Evolutionary conservation across 2,329 filamentous ascomycete genomes (phyloP), one percentile per base, ranked within the genome.

Genomic region (Xylariaceae sp.): DNA sequence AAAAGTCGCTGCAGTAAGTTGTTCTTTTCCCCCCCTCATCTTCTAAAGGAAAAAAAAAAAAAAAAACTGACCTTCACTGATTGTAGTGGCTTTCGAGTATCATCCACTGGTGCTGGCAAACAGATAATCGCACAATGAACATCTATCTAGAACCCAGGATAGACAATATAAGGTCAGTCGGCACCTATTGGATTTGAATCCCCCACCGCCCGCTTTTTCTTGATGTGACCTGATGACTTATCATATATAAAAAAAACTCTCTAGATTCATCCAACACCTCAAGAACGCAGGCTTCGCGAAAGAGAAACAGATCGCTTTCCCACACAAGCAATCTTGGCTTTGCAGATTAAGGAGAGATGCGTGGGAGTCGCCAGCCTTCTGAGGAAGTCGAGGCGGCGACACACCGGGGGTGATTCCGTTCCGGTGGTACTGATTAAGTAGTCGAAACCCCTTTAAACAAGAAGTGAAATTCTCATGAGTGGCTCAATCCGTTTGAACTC

Each of bases 301-400:
- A 67, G 89, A 96, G 72, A 85, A 85, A 56, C 90, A 96, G 67
- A 79, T 97, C 49, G 81, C 85, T 1, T 91, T 99, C 60, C 87
- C 91, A 1, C 91, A 97, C 70, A 99, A 99, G 71, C 91, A 95
- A 69, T 85, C 89, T 5, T 95, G 91, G 72, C 79, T 92, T 58
- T 87, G 95, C 72, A 87, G 87, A 65, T 79, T 95, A 60, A 80
- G 83, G 54, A 79, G 92, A 57, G 91, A 96, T 61, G 81, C 79
- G 26, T 97, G 91, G 87, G 81, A 87, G 45, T 84, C 83, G 0
- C 89, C 89, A 11, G 76, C 75, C 3, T 62, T 86, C 54, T 68
- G 58, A 66, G 45, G 39, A 39, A 32, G 50, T 32, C 26, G 27
- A 34, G 11, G 19, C 7, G 9, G 12, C 3, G 6, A 45, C 6